These are phyloP conservation scores for Colletotrichum camelliae DNA, from an alignment of 2,329 filamentous ascomycete species.

Conservation along the genomic window DNA sequence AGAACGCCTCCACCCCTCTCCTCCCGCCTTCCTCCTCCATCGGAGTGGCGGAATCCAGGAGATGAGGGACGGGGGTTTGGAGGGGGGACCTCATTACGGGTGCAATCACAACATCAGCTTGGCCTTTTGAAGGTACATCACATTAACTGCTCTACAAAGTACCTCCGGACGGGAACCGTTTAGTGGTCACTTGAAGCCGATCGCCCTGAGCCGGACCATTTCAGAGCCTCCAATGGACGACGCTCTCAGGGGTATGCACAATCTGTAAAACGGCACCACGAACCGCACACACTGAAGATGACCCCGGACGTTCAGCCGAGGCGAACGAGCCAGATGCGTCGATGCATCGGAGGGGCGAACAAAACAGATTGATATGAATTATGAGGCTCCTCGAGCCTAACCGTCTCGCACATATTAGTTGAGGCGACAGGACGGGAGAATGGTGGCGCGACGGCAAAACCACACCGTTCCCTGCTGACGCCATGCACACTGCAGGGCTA, in stretches of 20 bases:
- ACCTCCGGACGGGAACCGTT: neutral
- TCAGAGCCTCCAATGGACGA: neutral
- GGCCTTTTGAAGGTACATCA: neutral
- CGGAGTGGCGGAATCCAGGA: slow-evolving; percentile 15
- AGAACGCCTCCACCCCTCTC: neutral
- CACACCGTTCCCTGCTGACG: neutral
- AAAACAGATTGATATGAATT: neutral
- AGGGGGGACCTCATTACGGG: slow-evolving; percentile 2
- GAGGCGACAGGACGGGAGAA: neutral
- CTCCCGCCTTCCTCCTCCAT: slow-evolving; percentile 3
- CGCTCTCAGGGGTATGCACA: neutral
- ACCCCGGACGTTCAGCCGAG: neutral
- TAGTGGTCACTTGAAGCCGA: neutral
- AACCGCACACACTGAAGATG: neutral
- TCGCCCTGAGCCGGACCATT: neutral
- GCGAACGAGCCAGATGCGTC: neutral
- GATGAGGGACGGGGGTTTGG: neutral
- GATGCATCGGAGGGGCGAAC: neutral
- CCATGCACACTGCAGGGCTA: neutral
- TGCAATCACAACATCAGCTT: neutral
- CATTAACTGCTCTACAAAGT: neutral
- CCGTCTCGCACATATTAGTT: neutral
- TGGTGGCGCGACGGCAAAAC: neutral
- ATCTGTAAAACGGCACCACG: neutral
- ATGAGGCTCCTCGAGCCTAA: neutral